Evolutionary conservation across 768 basidiomycete species (phyloP), one percentile per base, ranked within the genome.

Genomic region (Leccinum pellstonianum): DNA sequence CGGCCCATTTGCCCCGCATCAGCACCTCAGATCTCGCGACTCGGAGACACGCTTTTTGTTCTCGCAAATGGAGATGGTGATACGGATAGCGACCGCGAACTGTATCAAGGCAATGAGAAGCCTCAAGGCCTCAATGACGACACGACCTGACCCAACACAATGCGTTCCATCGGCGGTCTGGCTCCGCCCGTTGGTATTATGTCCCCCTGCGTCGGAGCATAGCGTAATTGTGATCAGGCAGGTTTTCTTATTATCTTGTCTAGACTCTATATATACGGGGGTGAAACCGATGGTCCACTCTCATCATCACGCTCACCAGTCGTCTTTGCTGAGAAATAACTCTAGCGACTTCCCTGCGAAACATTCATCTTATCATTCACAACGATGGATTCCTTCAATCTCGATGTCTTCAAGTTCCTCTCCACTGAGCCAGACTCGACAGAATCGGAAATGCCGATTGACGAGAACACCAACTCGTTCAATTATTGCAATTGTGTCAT

Each of bases 11-110:
- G 9, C 33, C 25, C 25, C 46, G 31, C 25, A 51, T 27, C 31
- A 35, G 31, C 50, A 8, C 19, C 43, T 62, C 33, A 10, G 9
- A 31, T 49, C 33, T 60, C 19, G 21, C 46, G 35, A 55, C 35
- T 35, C 25, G 27, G n/a, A n/a, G n/a, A 3, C 27, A 19, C n/a
- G 21, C 63, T 58, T 70, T 64, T 71, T 70, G 67, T 69, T 60
- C 48, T 62, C 48, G 53, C 47, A 53, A 55, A 65, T 66, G 57
- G 62, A 53, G 46, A 50, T 41, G 37, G 19, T 46, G 47, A 4
- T 37, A 38, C 25, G 43, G 49, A 55, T 59, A 55, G 37, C 59
- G 14, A 62, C 62, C 57, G 33, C 52, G 25, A 65, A 47, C 38
- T 46, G 49, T 23, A 56, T 54, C 29, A 51, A 17, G 27, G 57